Evolutionary conservation across 129 eudicot species (phyloP).

Genomic region (Dittrichia graveolens): DNA sequence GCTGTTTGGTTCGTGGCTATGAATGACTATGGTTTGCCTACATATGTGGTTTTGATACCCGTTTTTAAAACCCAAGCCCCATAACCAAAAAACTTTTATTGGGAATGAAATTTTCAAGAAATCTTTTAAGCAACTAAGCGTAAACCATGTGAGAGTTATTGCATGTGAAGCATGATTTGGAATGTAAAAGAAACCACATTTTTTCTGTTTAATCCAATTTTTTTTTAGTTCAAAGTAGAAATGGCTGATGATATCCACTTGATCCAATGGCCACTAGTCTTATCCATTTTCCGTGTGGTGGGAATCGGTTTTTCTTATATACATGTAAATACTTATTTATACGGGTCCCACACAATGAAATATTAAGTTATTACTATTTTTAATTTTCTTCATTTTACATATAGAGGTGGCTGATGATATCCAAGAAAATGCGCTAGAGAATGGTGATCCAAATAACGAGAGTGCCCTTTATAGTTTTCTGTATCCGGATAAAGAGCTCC

Average conservation of each 20-base stretch:
- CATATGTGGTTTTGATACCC: no score
- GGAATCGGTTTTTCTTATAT: not conserved
- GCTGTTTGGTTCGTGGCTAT: not conserved
- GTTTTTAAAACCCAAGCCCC: no score
- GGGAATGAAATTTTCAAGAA: no score
- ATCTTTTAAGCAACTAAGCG: no score
- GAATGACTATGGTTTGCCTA: no score
- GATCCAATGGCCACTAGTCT: not conserved
- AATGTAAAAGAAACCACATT: not conserved
- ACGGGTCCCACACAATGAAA: constrained; percentile 17
- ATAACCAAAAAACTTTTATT: no score
- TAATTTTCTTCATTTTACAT: constrained; percentile 20
- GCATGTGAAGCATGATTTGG: not conserved
- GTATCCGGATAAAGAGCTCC: constrained; percentile 90
- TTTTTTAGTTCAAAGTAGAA: no score
- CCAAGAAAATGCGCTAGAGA: constrained; percentile 38
- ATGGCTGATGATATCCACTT: not conserved
- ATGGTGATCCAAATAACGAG: constrained; percentile 43
- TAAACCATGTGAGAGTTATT: not conserved
- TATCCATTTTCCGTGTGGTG: not conserved
- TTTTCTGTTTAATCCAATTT: not conserved
- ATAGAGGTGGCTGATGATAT: constrained; percentile 49
- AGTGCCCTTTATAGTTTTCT: constrained; percentile 81
- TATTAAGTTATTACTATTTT: not conserved
- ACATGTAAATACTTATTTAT: not conserved